phyloP scores from a whole-genome alignment of 73 alveolate genomes.

The Uronychia binucleata region DNA sequence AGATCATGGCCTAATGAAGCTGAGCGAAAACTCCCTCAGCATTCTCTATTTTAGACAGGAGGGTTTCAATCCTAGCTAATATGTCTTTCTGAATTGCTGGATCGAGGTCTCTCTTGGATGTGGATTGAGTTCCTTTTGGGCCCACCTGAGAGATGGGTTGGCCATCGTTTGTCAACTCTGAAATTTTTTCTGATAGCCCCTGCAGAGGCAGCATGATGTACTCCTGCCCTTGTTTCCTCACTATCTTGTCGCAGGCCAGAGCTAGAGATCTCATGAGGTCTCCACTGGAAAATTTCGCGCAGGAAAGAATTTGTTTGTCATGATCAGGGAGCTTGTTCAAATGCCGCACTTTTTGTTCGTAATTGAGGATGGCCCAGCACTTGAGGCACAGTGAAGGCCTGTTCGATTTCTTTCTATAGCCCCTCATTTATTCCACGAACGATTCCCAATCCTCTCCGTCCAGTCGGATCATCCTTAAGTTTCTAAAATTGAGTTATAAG shows the following conservation, averaged over 20 bases:
- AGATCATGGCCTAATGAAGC: too few relatives aligned
- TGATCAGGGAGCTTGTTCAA: conserved; percentile 52
- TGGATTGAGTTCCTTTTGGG: too few relatives aligned
- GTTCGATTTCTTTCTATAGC: conserved; percentile 57
- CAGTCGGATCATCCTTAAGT: conserved; percentile 9
- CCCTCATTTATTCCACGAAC: conserved; percentile 37
- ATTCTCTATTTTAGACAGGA: too few relatives aligned
- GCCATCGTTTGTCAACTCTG: too few relatives aligned
- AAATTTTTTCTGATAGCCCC: background rate
- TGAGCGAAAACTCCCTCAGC: too few relatives aligned
- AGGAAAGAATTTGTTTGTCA: conserved; percentile 45
- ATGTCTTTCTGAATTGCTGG: too few relatives aligned
- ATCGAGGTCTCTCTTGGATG: too few relatives aligned
- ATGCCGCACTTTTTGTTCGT: conserved; percentile 59
- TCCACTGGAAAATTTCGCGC: conserved; percentile 54
- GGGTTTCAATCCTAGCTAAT: too few relatives aligned
- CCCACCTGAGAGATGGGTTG: too few relatives aligned
- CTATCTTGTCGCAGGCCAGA: conserved; percentile 33
- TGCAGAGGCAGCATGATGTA: background rate
- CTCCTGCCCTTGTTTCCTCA: conserved; percentile 36
- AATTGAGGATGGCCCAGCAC: conserved; percentile 67
- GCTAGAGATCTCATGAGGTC: conserved; percentile 43
- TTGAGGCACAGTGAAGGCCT: conserved; percentile 56
- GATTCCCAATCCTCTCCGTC: conserved; percentile 52
- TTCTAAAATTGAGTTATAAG: too few relatives aligned